Evolutionary conservation across 2,329 filamentous ascomycete species (phyloP).

Genomic region (Neofusicoccum umdonicola): DNA sequence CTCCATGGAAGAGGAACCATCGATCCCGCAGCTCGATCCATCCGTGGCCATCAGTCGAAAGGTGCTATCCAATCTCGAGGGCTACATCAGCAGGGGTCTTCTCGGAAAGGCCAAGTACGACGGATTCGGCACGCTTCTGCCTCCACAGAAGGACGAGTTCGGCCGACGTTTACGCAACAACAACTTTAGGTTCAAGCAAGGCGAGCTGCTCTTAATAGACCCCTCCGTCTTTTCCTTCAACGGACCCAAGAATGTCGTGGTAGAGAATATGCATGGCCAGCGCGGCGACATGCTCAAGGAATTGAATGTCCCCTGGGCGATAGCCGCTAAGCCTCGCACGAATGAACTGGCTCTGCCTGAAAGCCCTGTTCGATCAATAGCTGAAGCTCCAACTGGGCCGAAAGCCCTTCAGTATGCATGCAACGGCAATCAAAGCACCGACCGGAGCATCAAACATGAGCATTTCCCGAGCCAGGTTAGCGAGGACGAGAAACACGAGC

Average conservation of each 20-base stretch:
- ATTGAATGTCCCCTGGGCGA: not conserved
- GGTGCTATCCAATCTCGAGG: not conserved
- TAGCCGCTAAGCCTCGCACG: too few relatives aligned
- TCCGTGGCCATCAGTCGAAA: too few relatives aligned
- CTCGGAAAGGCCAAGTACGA: not conserved
- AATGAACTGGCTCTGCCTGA: too few relatives aligned
- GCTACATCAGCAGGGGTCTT: not conserved
- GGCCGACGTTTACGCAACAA: not conserved
- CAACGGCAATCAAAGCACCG: too few relatives aligned
- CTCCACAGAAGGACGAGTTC: not conserved
- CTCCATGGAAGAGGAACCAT: not conserved
- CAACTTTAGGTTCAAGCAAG: not conserved
- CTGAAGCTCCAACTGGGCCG: too few relatives aligned
- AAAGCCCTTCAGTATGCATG: too few relatives aligned
- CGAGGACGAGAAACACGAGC: too few relatives aligned
- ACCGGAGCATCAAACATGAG: too few relatives aligned
- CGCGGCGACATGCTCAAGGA: not conserved
- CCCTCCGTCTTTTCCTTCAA: not conserved
- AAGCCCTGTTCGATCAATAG: too few relatives aligned
- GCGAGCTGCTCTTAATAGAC: not conserved
- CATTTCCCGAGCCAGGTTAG: too few relatives aligned
- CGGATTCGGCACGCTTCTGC: not conserved
- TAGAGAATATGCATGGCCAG: not conserved
- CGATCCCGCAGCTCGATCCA: not conserved
- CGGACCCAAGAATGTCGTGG: not conserved